Evolutionary conservation across 495 filamentous ascomycete genomes (phyloP).

Genomic region (Halenospora varia): DNA sequence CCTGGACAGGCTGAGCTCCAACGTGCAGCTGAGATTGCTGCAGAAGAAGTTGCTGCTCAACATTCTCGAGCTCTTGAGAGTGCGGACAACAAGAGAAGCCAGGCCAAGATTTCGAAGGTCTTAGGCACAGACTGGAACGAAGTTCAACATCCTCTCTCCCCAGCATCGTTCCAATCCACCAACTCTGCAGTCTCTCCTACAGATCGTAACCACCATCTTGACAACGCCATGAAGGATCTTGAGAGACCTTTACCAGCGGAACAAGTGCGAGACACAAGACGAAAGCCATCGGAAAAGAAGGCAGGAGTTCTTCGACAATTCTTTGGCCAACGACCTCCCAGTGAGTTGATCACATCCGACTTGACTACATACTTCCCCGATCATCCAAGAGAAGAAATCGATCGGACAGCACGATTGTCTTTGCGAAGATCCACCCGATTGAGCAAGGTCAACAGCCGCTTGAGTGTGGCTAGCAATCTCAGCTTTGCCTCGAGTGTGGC

Average conservation of each 20-base stretch:
- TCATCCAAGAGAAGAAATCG: constrained; percentile 86
- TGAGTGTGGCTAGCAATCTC: constrained; percentile 90
- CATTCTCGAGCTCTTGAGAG: constrained; percentile 60
- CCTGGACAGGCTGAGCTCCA: constrained; percentile 77
- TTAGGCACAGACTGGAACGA: constrained; percentile 81
- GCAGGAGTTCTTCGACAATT: constrained; percentile 55
- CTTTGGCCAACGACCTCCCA: constrained; percentile 88
- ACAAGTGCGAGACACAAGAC: constrained; percentile 13
- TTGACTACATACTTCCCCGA: constrained; percentile 96
- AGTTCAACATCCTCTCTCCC: constrained; percentile 73
- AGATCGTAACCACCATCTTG: constrained; percentile 61
- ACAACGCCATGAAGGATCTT: constrained; percentile 53
- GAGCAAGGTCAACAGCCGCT: constrained; percentile 83
- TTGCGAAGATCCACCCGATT: constrained; percentile 84
- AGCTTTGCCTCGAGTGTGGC: constrained; percentile 88
- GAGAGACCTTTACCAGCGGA: constrained; percentile 43
- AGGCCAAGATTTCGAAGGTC: constrained; percentile 75
- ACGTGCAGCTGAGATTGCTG: constrained; percentile 75
- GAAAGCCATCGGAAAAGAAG: constrained; percentile 34
- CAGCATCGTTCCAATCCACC: constrained; percentile 52
- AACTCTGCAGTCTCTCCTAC: constrained; percentile 28
- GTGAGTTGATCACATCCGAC: constrained; percentile 95
- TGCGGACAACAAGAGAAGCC: constrained; percentile 61
- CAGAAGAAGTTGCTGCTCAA: constrained; percentile 74
- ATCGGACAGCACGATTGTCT: constrained; percentile 86